Evolutionary conservation across 495 filamentous ascomycete genomes (phyloP).

Genomic region (Rhypophila decipiens): DNA sequence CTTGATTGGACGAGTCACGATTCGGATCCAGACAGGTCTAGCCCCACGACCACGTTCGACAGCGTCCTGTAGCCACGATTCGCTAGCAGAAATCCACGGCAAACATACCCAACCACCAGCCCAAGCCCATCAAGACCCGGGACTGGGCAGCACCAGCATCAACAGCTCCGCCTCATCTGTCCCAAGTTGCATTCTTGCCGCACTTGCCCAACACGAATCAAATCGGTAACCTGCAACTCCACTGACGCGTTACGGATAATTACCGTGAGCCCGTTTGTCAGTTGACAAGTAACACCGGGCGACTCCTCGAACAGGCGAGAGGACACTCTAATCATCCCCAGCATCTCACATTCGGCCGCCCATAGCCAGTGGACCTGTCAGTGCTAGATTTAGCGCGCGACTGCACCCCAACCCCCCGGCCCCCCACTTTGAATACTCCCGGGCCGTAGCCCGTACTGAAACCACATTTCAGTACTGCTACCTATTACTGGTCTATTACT

Average conservation of each 20-base stretch:
- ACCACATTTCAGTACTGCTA: neutral
- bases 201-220: constrained; percentile 27
- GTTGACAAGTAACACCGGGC: constrained; percentile 26
- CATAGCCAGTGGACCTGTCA: neutral
- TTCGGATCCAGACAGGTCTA: neutral
- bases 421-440: neutral
- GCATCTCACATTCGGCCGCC: constrained; percentile 5
- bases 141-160: no score
- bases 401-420: no score
- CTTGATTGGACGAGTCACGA: neutral
- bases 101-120: constrained; percentile 1
- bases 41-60: constrained; percentile 1
- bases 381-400: constrained; percentile 25
- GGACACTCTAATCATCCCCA: no score
- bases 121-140: neutral
- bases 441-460: neutral
- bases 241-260: neutral
- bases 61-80: constrained; percentile 14
- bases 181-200: no score
- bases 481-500: neutral
- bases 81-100: neutral
- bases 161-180: constrained; percentile 30
- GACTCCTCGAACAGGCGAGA: constrained; percentile 35
- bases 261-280: no score
- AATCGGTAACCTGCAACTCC: neutral